A percentile compares a stretch with the other conserved stretches of the same genome.
Evolutionary conservation across 2,329 filamentous ascomycete species (phyloP).

Genomic region (Alternaria solani): DNA sequence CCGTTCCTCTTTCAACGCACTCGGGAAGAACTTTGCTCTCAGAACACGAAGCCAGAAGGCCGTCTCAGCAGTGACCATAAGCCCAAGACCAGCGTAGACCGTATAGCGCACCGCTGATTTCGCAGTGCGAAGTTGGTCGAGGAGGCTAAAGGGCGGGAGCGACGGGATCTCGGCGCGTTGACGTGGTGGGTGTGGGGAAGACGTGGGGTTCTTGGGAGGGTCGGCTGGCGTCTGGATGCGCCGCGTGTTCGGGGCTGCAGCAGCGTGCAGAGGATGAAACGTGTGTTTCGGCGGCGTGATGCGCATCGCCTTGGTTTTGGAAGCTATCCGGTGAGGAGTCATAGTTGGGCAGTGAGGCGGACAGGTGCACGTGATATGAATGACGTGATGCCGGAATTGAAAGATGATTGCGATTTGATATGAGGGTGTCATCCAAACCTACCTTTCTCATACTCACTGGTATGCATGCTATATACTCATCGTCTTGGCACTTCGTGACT

Average conservation of each 20-base stretch:
- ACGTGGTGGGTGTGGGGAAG: background rate
- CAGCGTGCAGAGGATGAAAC: background rate
- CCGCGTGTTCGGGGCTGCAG: background rate
- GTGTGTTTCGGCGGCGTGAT: background rate
- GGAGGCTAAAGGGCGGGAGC: conserved; percentile 25
- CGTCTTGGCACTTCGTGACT: conserved; percentile 17
- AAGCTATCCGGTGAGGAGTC: background rate
- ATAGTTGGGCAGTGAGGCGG: background rate
- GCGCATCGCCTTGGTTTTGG: background rate
- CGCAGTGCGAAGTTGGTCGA: conserved; percentile 24
- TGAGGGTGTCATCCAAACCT: background rate
- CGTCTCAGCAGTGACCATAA: too few relatives aligned
- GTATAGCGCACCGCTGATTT: conserved; percentile 33
- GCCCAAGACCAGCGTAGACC: background rate
- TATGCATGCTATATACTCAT: conserved; percentile 10
- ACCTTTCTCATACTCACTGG: background rate
- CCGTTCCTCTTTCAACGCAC: too few relatives aligned
- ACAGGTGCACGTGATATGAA: background rate
- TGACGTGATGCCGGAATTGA: background rate
- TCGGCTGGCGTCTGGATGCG: background rate
- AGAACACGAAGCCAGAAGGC: too few relatives aligned
- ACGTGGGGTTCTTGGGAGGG: background rate
- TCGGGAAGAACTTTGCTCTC: too few relatives aligned
- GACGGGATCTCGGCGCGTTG: conserved; percentile 7
- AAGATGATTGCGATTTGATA: background rate